A percentile compares a stretch with the other conserved stretches of the same genome.
Evolutionary conservation across 2,329 filamentous ascomycete genomes (phyloP).

Genomic region (Aschersonia sp.): DNA sequence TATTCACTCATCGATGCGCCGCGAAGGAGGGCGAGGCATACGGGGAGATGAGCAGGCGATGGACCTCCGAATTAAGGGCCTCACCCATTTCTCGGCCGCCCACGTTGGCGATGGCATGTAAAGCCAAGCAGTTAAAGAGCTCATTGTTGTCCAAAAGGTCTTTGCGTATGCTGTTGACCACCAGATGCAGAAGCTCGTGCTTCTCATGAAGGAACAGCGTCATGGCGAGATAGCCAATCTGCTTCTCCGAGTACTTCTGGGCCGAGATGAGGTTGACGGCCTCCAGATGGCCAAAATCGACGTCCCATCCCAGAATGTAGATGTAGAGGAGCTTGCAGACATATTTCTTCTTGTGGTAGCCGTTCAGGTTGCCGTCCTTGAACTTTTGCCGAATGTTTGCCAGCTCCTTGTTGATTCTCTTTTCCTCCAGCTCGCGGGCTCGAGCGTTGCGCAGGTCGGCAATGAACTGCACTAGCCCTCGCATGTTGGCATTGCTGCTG

Average conservation of each 20-base stretch:
- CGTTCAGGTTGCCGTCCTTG: constrained; percentile 84
- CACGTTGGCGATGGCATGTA: constrained; percentile 97
- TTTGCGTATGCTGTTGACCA: constrained; percentile 97
- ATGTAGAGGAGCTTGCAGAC: constrained; percentile 99
- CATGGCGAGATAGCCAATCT: constrained; percentile 96
- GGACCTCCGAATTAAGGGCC: constrained; percentile 79
- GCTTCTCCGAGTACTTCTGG: constrained; percentile 96
- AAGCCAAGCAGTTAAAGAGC: constrained; percentile 87
- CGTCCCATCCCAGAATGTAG: constrained; percentile 97
- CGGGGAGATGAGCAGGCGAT: constrained; percentile 88
- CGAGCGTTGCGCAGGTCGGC: constrained; percentile 89
- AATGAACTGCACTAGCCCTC: constrained; percentile 93
- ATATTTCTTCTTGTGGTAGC: constrained; percentile 99
- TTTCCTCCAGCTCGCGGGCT: constrained; percentile 91
- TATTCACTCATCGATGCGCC: neutral
- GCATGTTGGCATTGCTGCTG: constrained; percentile 53
- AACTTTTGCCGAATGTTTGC: constrained; percentile 98
- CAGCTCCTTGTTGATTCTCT: constrained; percentile 98
- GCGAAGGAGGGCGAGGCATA: constrained; percentile 29
- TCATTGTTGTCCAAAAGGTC: constrained; percentile 91
- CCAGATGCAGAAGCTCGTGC: constrained; percentile 87
- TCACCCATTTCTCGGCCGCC: constrained; percentile 96
- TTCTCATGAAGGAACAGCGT: constrained; percentile 94
- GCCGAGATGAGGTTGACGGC: constrained; percentile 96
- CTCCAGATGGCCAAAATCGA: constrained; percentile 96